Conservation (phyloP, 192 early-diverging fungal genomes). For the Mortierella claussenii region DNA sequence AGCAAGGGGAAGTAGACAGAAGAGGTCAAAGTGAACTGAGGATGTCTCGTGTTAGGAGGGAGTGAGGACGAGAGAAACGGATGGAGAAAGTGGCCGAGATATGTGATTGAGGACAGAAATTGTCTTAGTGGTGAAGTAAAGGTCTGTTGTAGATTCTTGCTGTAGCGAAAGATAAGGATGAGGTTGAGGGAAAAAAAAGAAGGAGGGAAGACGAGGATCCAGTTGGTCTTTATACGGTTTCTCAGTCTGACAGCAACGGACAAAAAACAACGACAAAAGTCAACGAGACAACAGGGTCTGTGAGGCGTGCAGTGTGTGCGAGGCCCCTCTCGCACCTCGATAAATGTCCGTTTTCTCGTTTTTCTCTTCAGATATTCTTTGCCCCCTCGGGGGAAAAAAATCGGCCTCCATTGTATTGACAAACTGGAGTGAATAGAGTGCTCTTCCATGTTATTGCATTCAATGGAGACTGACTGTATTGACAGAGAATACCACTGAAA, state of each 20-base stretch:
- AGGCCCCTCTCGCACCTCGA: too few relatives aligned
- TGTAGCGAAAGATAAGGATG: not conserved
- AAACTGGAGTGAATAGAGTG: too few relatives aligned
- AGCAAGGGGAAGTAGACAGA: too few relatives aligned
- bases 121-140: not conserved
- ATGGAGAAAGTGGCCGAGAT: not conserved
- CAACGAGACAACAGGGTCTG: not conserved
- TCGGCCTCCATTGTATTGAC: too few relatives aligned
- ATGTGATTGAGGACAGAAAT: not conserved
- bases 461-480: too few relatives aligned
- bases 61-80: not conserved
- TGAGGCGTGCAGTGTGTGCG: not conserved
- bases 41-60: not conserved
- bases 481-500: too few relatives aligned
- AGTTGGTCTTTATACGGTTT: constrained; percentile 20
- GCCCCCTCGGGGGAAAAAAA: too few relatives aligned
- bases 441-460: too few relatives aligned
- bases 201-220: constrained; percentile 1
- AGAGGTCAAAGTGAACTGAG: too few relatives aligned
- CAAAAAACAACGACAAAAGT: not conserved
- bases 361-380: too few relatives aligned
- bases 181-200: constrained; percentile 13
- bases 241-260: not conserved
- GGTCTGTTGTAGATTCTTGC: constrained; percentile 9
- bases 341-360: too few relatives aligned